Evolutionary conservation across 129 eudicot species (phyloP), one percentile per base, ranked within the genome.

Genomic region (Escallonia herrerae): DNA sequence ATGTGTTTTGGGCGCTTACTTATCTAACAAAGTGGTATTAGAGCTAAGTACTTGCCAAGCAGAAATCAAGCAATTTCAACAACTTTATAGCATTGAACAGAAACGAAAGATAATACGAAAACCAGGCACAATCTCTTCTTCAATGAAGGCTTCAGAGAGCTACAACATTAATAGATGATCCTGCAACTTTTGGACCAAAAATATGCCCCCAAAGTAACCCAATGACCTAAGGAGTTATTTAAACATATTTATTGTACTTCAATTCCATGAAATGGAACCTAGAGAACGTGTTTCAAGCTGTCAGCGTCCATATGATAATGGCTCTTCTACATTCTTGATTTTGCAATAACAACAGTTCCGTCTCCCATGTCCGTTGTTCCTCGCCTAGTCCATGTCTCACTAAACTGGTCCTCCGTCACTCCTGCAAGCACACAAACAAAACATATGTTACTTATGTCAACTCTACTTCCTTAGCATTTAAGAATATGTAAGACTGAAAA

Each of bases 361-460:
- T 83, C 90, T 7, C 87, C 89, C 85, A 83, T 70, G 53, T 77
- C 67, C 0, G 79, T 77, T 6, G 91, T 66, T 42, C 96, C 95
- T 0, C 82, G n/a, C 79, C 96, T 88, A 0, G 96, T 83, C 96
- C 96, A 88, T 7, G 90, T 88, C 69, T 79, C 80, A 67, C 84
- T 70, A 62, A 91, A 91, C 51, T 91, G 97, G 50, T 83, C 96
- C 82, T 91, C 97, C 0, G 97, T 91, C 65, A 91, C 97, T 37
- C 97, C 97, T 87, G 71, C 78, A 71, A 22, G 33, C 1, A 22
- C 33, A 64, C 22, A 22, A 22, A 22, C 33, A 22, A 22, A 22
- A 22, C 33, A 22, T 22, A 22, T 22, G 33, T 22, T 22, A 22
- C 33, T 22, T 1, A 22, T 22, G 33, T 22, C 33, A 22, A 22